Evolutionary conservation across 2,329 filamentous ascomycete genomes (phyloP).

Genomic region (Proliferodiscus dingleyae): DNA sequence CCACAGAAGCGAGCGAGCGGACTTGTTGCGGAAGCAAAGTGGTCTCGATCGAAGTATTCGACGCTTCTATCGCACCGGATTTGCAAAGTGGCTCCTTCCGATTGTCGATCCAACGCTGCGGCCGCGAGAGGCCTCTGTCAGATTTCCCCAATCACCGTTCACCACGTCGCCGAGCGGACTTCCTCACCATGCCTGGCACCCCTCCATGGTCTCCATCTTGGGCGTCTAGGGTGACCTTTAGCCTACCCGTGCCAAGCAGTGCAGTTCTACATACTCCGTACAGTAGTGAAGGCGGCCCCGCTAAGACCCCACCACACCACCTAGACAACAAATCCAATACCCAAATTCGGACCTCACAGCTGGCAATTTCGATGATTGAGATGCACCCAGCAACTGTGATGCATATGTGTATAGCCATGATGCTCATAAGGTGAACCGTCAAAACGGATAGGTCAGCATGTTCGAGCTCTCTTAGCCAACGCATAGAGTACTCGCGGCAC

Average conservation of each 20-base stretch:
- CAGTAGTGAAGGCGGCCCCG: constrained; percentile 20
- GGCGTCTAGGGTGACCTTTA: constrained; percentile 23
- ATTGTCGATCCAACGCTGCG: constrained; percentile 18
- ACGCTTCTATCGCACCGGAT: constrained; percentile 19
- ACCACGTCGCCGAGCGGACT: constrained; percentile 27
- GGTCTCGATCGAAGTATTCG: constrained; percentile 5
- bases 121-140: constrained; percentile 12
- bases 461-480: neutral
- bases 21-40: neutral
- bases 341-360: constrained; percentile 6
- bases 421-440: too few relatives aligned
- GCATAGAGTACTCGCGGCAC: neutral
- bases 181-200: constrained; percentile 6
- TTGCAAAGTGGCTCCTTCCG: constrained; percentile 15
- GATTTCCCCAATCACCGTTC: constrained; percentile 28
- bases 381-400: constrained; percentile 14
- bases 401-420: constrained; percentile 8
- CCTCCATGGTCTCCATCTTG: constrained; percentile 10
- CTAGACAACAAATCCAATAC: neutral
- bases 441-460: constrained; percentile 5
- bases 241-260: constrained; percentile 21
- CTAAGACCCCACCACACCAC: constrained; percentile 9
- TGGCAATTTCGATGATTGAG: constrained; percentile 5
- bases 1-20: neutral
- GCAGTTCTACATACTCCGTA: too few relatives aligned